Conservation (phyloP, 2,329 filamentous ascomycete species). For the Lasiodiplodia theobromae region DNA sequence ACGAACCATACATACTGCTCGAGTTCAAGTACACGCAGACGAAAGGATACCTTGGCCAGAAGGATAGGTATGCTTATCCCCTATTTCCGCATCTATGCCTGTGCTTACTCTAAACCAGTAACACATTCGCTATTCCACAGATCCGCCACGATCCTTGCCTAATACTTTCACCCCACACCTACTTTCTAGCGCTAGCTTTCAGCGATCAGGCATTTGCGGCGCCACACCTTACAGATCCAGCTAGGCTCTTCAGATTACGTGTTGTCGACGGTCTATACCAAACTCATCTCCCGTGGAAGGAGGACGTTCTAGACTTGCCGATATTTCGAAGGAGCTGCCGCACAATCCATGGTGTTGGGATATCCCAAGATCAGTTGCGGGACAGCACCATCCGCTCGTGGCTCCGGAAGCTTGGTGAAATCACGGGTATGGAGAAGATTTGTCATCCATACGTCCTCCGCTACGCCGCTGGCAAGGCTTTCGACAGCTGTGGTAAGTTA, state of each 20-base stretch:
- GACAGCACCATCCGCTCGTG: constrained; percentile 5
- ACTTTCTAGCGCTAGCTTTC: constrained; percentile 12
- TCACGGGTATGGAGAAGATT: constrained; percentile 7
- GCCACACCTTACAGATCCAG: neutral
- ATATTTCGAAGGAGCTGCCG: constrained; percentile 8
- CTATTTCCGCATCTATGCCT: neutral
- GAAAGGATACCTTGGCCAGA: constrained; percentile 33
- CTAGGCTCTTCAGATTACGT: constrained; percentile 4
- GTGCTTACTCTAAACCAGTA: constrained; percentile 9
- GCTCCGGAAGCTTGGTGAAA: constrained; percentile 13
- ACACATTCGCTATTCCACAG: constrained; percentile 4
- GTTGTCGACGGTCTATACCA: neutral
- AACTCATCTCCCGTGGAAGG: constrained; percentile 11
- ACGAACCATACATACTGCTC: constrained; percentile 31
- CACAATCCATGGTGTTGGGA: neutral
- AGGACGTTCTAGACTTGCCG: constrained; percentile 5
- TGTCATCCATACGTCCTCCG: neutral
- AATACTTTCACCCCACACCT: constrained; percentile 6
- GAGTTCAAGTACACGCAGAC: constrained; percentile 33
- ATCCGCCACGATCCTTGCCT: constrained; percentile 13
- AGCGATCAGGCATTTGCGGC: constrained; percentile 12
- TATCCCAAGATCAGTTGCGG: neutral
- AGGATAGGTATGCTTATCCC: constrained; percentile 31
- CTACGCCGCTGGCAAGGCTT: neutral
- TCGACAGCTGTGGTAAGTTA: constrained; percentile 20